Evolutionary conservation across 306 rosid genomes (phyloP), one percentile per base, ranked within the genome.

Genomic region (Lithocarpus polystachyus): DNA sequence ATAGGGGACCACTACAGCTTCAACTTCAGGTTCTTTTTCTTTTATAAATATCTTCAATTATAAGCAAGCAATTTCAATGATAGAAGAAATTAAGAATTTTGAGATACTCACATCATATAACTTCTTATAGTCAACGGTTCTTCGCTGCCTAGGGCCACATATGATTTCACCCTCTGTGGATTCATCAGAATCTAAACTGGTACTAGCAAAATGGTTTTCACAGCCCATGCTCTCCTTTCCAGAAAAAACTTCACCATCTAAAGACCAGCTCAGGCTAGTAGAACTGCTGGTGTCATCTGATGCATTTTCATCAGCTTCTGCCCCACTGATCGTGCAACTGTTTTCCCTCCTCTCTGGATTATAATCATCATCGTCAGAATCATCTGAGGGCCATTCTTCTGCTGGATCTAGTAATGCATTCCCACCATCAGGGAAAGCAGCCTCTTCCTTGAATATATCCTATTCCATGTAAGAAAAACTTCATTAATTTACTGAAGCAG

Each of bases 361-460:
- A 84, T 94, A 94, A 85, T 94, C 96, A 80, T 88, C 93, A 77
- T 94, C 98, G 72, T 87, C 96, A 56, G 98, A 91, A 85, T 92
- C 98, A 85, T 94, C 97, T 1, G 97, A 94, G 59, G 98, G 98
- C 97, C 94, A 94, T 73, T 91, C 90, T 75, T 85, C 96, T 70
- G 83, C 96, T 23, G 89, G 91, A 82, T 92, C 88, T 64, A 80
- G 73, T 76, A 85, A 72, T 52, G 85, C 78, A 78, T 86, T 77
- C 53, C 79, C 87, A 75, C 87, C 89, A 79, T 89, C 90, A 18
- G 93, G 96, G 31, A 78, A 81, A 83, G 90, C 84, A 73, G 98
- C 97, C 85, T 94, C 98, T 82, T 92, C 96, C 88, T 90, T 88
- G 88, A 94, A 92, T 73, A 94, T 80, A 77, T 94, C 96, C 98